Percentiles rank a stretch among this genome's conserved stretches.
Evolutionary conservation across 345 rosid genomes (phyloP).

Genomic region (Cochlearia excelsa): DNA sequence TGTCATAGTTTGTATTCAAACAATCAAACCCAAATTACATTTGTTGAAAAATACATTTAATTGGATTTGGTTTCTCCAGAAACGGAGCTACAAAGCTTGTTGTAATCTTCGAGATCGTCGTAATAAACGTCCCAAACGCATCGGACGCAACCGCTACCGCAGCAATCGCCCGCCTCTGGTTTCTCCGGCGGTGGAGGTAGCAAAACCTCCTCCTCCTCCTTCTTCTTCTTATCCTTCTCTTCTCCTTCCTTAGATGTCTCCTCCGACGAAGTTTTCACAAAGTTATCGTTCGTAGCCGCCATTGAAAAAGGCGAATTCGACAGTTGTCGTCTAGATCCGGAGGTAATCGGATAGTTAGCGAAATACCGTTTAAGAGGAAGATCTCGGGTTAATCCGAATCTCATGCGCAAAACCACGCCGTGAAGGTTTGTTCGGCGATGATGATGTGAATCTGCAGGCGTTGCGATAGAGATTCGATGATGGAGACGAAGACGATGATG

Average conservation of each 20-base stretch:
- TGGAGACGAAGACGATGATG: slow-evolving; percentile 4
- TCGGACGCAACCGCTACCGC: slow-evolving; percentile 90
- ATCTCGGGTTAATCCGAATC: slow-evolving; percentile 25
- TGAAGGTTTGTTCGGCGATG: slow-evolving; percentile 4
- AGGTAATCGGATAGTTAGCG: slow-evolving; percentile 11
- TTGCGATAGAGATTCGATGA: slow-evolving; percentile 26
- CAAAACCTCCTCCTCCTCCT: slow-evolving; percentile 13
- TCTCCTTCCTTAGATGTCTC: slow-evolving; percentile 7
- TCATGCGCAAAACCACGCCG: slow-evolving; percentile 30
- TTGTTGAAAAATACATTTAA: background rate
- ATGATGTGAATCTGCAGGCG: background rate
- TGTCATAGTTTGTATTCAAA: background rate
- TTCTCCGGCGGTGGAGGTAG: slow-evolving; percentile 81
- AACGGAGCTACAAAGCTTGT: slow-evolving; percentile 42
- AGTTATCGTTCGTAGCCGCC: slow-evolving; percentile 28
- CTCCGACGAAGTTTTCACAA: slow-evolving; percentile 5
- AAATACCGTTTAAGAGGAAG: slow-evolving; percentile 27
- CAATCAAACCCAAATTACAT: background rate
- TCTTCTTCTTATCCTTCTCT: slow-evolving; percentile 21
- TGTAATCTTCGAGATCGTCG: slow-evolving; percentile 76
- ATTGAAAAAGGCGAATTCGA: slow-evolving; percentile 20
- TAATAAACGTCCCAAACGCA: slow-evolving; percentile 97
- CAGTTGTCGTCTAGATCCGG: slow-evolving; percentile 15
- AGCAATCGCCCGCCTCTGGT: slow-evolving; percentile 92
- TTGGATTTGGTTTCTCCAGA: slow-evolving; percentile 26